These are phyloP conservation scores for Stenocarpella maydis DNA, from an alignment of 2,329 filamentous ascomycete species.

Conservation along the genomic window DNA sequence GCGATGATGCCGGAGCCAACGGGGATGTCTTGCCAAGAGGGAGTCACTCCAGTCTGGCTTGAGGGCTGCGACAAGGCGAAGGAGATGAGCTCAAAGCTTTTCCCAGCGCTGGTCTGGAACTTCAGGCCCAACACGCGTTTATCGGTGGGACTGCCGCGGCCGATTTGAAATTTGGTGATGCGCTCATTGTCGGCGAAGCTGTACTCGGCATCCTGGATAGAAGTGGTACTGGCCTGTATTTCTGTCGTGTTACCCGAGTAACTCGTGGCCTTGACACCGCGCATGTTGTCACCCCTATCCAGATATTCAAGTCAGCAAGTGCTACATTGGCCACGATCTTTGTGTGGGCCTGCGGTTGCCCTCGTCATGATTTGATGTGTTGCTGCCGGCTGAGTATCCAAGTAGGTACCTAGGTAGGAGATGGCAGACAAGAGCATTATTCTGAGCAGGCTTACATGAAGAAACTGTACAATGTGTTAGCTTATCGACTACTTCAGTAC, in stretches of 20 bases:
- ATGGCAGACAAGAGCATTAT: neutral
- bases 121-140: neutral
- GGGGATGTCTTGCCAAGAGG: neutral
- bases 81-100: neutral
- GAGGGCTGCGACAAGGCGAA: neutral
- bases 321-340: neutral
- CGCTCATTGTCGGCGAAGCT: conserved; percentile 23
- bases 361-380: too few species aligned
- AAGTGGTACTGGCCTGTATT: neutral
- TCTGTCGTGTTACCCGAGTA: conserved; percentile 21
- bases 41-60: neutral
- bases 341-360: neutral
- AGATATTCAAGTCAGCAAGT: neutral
- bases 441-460: neutral
- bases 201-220: conserved; percentile 14
- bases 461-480: neutral
- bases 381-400: too few species aligned
- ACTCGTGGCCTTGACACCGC: conserved; percentile 16
- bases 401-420: too few species aligned
- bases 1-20: conserved; percentile 30
- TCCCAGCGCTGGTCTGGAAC: conserved; percentile 14
- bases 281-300: conserved; percentile 10
- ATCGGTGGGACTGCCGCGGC: neutral
- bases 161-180: conserved; percentile 28
- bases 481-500: fast-evolving